Base-by-base conservation (phyloP, 176 grass and related monocot species). In the Bolboschoenus planiculmis region DNA sequence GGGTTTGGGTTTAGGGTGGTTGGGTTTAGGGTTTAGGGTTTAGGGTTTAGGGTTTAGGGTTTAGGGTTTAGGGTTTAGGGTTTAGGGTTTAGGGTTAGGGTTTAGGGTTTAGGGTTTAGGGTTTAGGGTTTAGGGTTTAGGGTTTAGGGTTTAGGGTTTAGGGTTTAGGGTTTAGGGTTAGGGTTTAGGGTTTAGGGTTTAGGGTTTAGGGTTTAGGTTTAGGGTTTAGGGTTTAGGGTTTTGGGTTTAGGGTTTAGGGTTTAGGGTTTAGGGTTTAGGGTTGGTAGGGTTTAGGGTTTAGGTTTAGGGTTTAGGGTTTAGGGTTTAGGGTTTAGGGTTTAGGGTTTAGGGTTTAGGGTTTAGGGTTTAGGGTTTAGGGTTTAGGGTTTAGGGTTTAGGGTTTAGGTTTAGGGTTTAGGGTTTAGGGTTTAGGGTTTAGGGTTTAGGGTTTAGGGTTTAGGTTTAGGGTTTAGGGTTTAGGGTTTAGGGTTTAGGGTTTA, bases 201-300 rank as follows among this genome's bases (percentile, higher is more conserved):
- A 55, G 51, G 11, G 81, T 43, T 83, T 70, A 29, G 37, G 81
- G 61, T 67, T 71, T 56, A 51, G 61, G 81, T 59, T 67, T 83
- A 67, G 43, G 62, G 81, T 59, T 67, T 83, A 70, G 46, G 61
- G 81, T 59, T 67, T 83, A 70, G 66, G 81, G 81, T 59, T 83
- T 83, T 54, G 66, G 81, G 81, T 59, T 72, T 83, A 70, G 66
- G 81, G 81, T 59, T 83, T 83, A 53, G 66, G 81, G 81, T 59
- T 83, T 72, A 53, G 66, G 81, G 81, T 57, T 83, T 83, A 67
- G 59, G 79, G 79, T 54, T 66, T 82, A 63, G 61, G 79, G 79
- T n/a, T n/a, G n/a, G n/a, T 56, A 56, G 54, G 54, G 54, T 56
- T 56, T 56, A 56, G 54, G 54, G 54, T 56, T 56, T 56, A 56